Conservation (phyloP, 805 yeast species). For the Barnettozyma sp. region DNA sequence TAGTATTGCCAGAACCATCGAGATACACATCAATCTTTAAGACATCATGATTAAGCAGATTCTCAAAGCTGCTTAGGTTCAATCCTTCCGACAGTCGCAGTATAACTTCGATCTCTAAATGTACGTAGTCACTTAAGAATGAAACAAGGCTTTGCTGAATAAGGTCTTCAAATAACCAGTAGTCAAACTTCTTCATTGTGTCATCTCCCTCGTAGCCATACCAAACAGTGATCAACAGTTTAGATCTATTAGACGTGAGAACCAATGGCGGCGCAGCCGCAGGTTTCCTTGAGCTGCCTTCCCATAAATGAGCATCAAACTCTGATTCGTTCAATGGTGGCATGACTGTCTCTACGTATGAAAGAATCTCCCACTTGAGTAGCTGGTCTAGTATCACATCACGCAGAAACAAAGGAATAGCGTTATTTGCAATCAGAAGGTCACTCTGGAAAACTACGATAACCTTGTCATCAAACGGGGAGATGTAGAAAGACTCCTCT, state of each 20-base stretch:
- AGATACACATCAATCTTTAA: neutral
- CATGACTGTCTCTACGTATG: neutral
- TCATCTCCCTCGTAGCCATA: neutral
- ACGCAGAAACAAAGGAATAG: slow-evolving; percentile 2
- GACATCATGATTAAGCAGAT: neutral
- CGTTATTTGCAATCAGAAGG: slow-evolving; percentile 5
- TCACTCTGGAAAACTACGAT: slow-evolving; percentile 5
- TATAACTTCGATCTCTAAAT: neutral
- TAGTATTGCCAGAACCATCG: too few species aligned
- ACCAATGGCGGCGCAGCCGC: neutral
- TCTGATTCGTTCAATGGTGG: neutral
- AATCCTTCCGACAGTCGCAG: neutral
- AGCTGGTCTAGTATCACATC: slow-evolving; percentile 4
- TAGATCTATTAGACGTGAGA: neutral
- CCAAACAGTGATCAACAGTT: neutral
- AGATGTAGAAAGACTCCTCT: slow-evolving; percentile 5
- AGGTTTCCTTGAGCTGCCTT: too few species aligned
- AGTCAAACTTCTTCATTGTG: neutral
- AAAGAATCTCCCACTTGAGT: slow-evolving; percentile 5
- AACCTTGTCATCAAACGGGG: slow-evolving; percentile 6
- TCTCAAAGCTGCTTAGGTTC: neutral
- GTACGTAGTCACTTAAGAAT: neutral
- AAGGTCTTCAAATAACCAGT: slow-evolving; percentile 1
- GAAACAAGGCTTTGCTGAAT: neutral
- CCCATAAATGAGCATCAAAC: neutral